These are phyloP conservation scores for Microthlaspi erraticum DNA, from an alignment of 345 rosid genomes.

Conservation along the genomic window DNA sequence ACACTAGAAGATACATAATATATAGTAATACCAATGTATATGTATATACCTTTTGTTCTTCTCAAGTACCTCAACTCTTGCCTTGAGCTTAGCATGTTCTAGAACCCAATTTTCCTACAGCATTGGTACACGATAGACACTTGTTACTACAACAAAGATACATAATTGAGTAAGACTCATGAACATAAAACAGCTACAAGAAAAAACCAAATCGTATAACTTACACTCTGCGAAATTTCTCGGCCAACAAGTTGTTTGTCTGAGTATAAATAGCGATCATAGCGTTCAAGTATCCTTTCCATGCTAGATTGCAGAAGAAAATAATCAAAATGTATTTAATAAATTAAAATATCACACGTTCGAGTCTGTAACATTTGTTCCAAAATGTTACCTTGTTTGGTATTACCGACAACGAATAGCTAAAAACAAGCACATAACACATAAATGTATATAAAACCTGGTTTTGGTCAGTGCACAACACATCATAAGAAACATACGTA, in stretches of 20 bases:
- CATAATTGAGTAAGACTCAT: constrained; percentile 18
- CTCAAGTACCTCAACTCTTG: constrained; percentile 81
- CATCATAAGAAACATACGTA: constrained; percentile 31
- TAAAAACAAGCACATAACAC: constrained; percentile 34
- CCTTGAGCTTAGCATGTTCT: constrained; percentile 90
- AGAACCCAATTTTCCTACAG: constrained; percentile 80
- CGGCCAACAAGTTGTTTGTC: constrained; percentile 68
- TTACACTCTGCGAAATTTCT: constrained; percentile 54
- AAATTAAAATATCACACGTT: neutral
- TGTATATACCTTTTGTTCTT: constrained; percentile 77
- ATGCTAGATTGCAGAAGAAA: constrained; percentile 53
- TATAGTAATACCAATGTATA: neutral
- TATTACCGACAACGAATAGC: constrained; percentile 33
- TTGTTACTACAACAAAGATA: constrained; percentile 17
- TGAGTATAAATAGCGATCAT: constrained; percentile 80
- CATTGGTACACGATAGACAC: constrained; percentile 15
- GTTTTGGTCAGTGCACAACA: constrained; percentile 32
- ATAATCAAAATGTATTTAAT: neutral
- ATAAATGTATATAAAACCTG: constrained; percentile 42
- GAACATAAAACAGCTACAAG: constrained; percentile 21
- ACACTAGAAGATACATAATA: neutral
- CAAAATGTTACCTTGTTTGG: constrained; percentile 34
- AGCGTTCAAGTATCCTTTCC: constrained; percentile 93
- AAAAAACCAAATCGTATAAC: constrained; percentile 21
- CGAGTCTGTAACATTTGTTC: constrained; percentile 6